These are phyloP conservation scores for Fusarium musae DNA, from an alignment of 2,329 filamentous ascomycete species.

Conservation along the genomic window DNA sequence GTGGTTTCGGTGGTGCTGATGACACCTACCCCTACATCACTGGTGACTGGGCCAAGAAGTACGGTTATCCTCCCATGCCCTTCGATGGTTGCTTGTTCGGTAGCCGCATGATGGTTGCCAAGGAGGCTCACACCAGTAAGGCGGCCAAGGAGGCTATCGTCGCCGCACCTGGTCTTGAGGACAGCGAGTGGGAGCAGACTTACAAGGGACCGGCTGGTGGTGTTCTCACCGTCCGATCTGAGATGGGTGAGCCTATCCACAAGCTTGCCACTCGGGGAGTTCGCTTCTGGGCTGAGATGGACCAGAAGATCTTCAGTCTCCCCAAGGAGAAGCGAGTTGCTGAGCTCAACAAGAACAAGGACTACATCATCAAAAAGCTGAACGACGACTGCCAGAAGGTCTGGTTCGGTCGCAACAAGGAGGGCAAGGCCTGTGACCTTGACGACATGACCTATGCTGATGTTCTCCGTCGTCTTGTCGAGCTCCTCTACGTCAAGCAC, in stretches of 20 bases:
- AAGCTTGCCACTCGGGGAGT: conserved; percentile 98
- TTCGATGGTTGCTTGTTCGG: conserved; percentile 93
- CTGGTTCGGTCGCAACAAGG: conserved; percentile 90
- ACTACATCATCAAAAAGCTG: conserved; percentile 94
- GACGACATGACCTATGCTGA: conserved; percentile 97
- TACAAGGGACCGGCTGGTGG: conserved; percentile 93
- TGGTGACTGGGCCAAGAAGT: conserved; percentile 87
- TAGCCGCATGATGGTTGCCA: conserved; percentile 93
- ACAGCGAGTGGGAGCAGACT: conserved; percentile 89
- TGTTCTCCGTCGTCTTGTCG: conserved; percentile 86
- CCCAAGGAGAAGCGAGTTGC: conserved; percentile 93
- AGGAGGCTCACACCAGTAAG: conserved; percentile 89
- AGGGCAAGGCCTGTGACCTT: conserved; percentile 83
- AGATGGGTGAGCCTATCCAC: conserved; percentile 99
- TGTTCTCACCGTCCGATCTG: conserved; percentile 94
- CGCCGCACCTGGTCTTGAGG: conserved; percentile 83
- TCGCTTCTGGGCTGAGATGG: conserved; percentile 98
- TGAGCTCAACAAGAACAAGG: conserved; percentile 87
- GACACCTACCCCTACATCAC: conserved; percentile 94
- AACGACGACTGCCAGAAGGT: conserved; percentile 98
- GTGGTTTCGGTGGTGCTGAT: conserved; percentile 89
- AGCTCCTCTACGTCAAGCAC: conserved; percentile 91
- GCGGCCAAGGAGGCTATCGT: conserved; percentile 91
- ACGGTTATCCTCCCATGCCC: conserved; percentile 91
- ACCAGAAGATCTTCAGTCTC: conserved; percentile 95